phyloP scores from a whole-genome alignment of 495 filamentous ascomycete species.

The Penicillium maclennaniae region DNA sequence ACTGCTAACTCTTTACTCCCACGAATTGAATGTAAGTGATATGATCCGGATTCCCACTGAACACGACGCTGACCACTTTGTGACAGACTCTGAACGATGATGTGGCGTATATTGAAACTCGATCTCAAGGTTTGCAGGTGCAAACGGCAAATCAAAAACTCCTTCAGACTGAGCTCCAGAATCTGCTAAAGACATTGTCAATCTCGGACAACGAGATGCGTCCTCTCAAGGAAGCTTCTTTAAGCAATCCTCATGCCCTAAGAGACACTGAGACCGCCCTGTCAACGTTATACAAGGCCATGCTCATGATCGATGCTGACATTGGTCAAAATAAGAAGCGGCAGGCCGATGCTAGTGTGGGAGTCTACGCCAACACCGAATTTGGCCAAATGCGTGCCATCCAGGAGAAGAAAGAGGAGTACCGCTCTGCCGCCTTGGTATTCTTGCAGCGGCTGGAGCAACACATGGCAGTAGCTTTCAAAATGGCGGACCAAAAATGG shows the following conservation, averaged over 20 bases:
- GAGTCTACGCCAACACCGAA: constrained; percentile 69
- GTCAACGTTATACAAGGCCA: constrained; percentile 85
- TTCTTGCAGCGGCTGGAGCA: constrained; percentile 77
- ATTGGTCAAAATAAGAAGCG: constrained; percentile 53
- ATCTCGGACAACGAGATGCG: constrained; percentile 73
- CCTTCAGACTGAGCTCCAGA: constrained; percentile 79
- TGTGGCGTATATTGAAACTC: constrained; percentile 93
- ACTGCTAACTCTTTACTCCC: constrained; percentile 85
- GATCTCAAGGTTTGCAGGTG: constrained; percentile 92
- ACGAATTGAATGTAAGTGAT: constrained; percentile 79
- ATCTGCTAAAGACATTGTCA: constrained; percentile 77
- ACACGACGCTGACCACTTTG: not conserved
- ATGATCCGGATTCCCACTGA: not conserved
- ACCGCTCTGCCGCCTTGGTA: constrained; percentile 61
- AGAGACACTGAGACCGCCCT: constrained; percentile 71
- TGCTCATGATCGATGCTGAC: constrained; percentile 86
- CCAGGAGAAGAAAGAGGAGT: constrained; percentile 87
- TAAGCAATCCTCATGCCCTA: constrained; percentile 66
- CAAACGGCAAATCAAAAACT: constrained; percentile 97
- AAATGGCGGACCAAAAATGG: constrained; percentile 64
- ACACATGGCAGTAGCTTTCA: constrained; percentile 77
- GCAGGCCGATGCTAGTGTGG: constrained; percentile 47
- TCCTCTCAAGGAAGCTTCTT: constrained; percentile 66
- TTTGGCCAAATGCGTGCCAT: constrained; percentile 90
- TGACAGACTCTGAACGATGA: constrained; percentile 85